Base-by-base conservation (phyloP, 2,329 filamentous ascomycete species). In the Seiridium cupressi region DNA sequence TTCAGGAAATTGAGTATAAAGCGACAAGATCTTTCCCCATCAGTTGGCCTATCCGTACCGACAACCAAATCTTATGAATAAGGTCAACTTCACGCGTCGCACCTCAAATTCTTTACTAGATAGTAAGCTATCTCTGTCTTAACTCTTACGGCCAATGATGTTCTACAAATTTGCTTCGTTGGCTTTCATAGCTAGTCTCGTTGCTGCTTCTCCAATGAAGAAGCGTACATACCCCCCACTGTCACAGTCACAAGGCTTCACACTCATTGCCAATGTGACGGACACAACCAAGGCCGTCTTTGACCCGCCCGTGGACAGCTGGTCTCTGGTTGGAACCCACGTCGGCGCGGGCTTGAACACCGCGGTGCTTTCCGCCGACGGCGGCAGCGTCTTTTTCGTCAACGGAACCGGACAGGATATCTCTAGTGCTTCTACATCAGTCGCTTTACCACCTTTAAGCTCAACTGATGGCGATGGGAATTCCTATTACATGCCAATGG, bases 241-340 rank as follows among this genome's bases (percentile, higher is more conserved):
- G 8, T 58, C 44, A 6, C n/a, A 18, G 11, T 13, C 26, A 11
- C 13, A 34, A 1, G 44, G 13, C 8, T 58, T 58, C 26, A 58
- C 44, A 11, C 55, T 58, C 8, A 44, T 58, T 6, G 55, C 55
- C 46, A 58, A 58, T 42, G 46, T 58, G n/a, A 58, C 55, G 13
- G 55, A 58, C 34, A 49, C 55, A 0, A 58, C 32, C 3, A 49
- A 58, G 46, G n/a, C 44, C 36, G 51, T 58, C 31, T 58, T 58
- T 18, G 55, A 58, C 34, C 34, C 55, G n/a, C 44, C 44, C 18
- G 46, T 58, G 11, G 51, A 58, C 18, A 34, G 46, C 55, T 58
- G 55, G 55, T 49, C 32, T 8, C 55, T 58, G 3, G 26, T n/a
- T 3, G 55, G 55, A 18, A 40, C n/a, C 7, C 55, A 51, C 36